Evolutionary conservation across 2,329 filamentous ascomycete genomes (phyloP).

Genomic region (Aspergillus sp.): DNA sequence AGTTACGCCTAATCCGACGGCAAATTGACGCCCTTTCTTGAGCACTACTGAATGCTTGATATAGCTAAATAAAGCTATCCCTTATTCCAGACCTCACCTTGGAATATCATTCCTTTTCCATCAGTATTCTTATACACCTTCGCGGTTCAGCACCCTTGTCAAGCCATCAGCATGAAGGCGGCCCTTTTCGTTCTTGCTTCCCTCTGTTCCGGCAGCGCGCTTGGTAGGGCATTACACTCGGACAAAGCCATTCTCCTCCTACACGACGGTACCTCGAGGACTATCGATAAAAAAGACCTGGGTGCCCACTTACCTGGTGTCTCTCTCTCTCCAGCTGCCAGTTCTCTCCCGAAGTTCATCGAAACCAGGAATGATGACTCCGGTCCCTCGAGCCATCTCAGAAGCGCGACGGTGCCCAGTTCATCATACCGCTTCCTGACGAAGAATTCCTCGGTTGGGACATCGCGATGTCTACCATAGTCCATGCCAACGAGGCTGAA

Average conservation of each 20-base stretch:
- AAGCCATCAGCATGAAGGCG: not conserved
- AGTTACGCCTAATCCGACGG: too few relatives aligned
- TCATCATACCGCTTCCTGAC: conserved; percentile 18
- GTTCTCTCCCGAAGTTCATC: not conserved
- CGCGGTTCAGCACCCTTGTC: not conserved
- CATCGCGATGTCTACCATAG: conserved; percentile 18
- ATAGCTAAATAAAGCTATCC: too few relatives aligned
- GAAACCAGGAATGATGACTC: not conserved
- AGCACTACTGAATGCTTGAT: too few relatives aligned
- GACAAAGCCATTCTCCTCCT: conserved; percentile 13
- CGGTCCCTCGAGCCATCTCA: not conserved
- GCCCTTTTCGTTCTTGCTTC: not conserved
- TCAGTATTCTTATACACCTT: too few relatives aligned
- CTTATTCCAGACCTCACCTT: too few relatives aligned
- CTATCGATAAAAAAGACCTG: conserved; percentile 15
- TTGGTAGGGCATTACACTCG: not conserved
- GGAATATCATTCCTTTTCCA: too few relatives aligned
- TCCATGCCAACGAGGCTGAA: conserved; percentile 17
- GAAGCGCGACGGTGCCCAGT: conserved; percentile 1
- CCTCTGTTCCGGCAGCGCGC: not conserved
- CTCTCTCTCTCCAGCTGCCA: not conserved
- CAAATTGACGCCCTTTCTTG: too few relatives aligned
- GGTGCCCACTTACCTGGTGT: conserved; percentile 7
- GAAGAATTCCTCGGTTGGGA: conserved; percentile 21
- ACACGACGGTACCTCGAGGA: conserved; percentile 10